A percentile compares a stretch with the other conserved stretches of the same genome.
Conservation (phyloP, 192 early-diverging fungal species). For the Chytriomyces sp. region DNA sequence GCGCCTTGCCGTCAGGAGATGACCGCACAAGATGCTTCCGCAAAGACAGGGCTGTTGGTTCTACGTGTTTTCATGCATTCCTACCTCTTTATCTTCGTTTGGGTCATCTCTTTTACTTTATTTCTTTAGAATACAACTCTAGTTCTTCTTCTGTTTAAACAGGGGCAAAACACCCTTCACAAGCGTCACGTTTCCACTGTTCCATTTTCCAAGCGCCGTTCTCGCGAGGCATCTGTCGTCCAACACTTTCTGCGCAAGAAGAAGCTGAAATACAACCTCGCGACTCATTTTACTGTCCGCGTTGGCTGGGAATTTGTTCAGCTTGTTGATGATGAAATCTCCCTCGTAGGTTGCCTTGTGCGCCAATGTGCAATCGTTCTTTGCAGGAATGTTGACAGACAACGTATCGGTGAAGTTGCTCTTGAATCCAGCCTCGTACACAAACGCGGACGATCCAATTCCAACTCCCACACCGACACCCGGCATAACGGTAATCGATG, state of each 20-base stretch:
- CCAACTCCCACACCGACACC: not conserved
- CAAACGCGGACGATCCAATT: not conserved
- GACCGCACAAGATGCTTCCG: no score
- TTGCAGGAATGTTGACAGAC: not conserved
- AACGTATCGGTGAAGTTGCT: not conserved
- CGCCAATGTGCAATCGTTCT: not conserved
- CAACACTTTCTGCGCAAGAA: constrained; percentile 8
- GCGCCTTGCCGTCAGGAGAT: no score
- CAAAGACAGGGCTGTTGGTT: no score
- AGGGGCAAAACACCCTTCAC: no score
- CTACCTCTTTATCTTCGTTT: no score
- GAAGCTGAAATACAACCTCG: not conserved
- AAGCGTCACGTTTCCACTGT: no score
- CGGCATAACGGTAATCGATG: not conserved
- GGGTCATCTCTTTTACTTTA: not conserved
- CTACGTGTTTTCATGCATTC: no score
- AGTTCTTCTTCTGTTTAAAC: not conserved
- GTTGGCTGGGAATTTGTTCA: not conserved
- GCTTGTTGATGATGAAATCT: not conserved
- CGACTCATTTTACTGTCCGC: not conserved
- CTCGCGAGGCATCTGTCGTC: not conserved
- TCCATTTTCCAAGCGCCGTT: no score
- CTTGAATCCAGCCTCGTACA: not conserved
- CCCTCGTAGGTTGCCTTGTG: constrained; percentile 1
- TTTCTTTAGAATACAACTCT: not conserved